Base-by-base conservation (phyloP, 352 stramenopile genomes). In the Albugo candida region DNA sequence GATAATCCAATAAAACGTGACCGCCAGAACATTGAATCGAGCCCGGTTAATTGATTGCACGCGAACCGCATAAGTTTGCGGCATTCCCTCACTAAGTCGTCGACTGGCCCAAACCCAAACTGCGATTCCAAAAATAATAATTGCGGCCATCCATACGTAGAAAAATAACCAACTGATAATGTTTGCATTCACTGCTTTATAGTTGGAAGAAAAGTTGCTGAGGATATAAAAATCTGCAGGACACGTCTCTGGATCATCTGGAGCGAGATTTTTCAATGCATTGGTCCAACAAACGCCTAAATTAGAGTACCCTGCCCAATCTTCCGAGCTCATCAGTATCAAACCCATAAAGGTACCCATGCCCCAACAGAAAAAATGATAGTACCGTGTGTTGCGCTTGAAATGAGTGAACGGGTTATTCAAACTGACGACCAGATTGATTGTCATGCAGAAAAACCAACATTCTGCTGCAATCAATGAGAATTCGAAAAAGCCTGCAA, bases 381-480 rank as follows among this genome's bases (percentile, higher is more conserved):
- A 93, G 40, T 83, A 43, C 13, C 68, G 53, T 43, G 65, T 87
- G 63, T 92, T 93, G 52, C 68, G 61, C 55, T 91, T 88, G 52
- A 88, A 92, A 60, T 92, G 74, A 13, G 76, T 92, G 52, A 94
- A 94, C 14, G 82, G 82, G 56, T 92, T 94, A 8, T 74, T 93
- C 24, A 92, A 61, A 47, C 74, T 83, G 56, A 92, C 63, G 38
- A 89, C 56, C 36, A 94, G 52, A 54, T 94, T 84, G 31, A 87
- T 59, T 40, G 82, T 86, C 74, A 94, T 89, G 39, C 75, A 86
- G 43, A 93, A 79, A 63, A 94, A 92, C 75, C 78, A 93, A 53
- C 70, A 83, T 56, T 89, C 76, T 42, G 74, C 71, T 3, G 76
- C 70, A 48, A 92, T 67, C 17, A 92, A 50, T 46, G 72, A 81